Percentiles rank a stretch among this genome's conserved stretches.
phyloP scores from a whole-genome alignment of 2,329 filamentous ascomycete species.

The Aureobasidium sp. region DNA sequence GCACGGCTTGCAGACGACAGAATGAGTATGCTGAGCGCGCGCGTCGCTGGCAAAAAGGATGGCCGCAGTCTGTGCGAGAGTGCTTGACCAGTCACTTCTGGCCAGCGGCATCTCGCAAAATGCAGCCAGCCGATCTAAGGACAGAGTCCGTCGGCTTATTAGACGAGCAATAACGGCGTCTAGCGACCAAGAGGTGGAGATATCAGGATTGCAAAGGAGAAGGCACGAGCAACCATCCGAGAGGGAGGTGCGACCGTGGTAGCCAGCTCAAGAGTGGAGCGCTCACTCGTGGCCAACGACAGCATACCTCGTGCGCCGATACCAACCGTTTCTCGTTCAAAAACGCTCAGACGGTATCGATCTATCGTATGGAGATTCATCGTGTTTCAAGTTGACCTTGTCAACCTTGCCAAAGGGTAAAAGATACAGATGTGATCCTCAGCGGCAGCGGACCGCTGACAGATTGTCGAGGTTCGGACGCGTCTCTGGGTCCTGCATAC shows the following conservation, averaged over 20 bases:
- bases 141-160: background rate
- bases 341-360: slow-evolving; percentile 1
- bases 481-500: background rate
- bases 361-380: background rate
- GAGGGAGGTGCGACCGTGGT: background rate
- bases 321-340: background rate
- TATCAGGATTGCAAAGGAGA: slow-evolving; percentile 11
- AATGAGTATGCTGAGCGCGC: background rate
- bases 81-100: slow-evolving; percentile 8
- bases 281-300: slow-evolving; percentile 9
- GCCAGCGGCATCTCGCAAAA: background rate
- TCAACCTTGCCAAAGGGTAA: background rate
- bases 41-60: slow-evolving; percentile 12
- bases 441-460: slow-evolving; percentile 2
- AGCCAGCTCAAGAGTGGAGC: background rate
- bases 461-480: background rate
- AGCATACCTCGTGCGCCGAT: slow-evolving; percentile 5
- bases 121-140: slow-evolving; percentile 8
- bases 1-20: background rate
- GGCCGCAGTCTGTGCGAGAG: slow-evolving; percentile 9
- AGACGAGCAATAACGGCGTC: slow-evolving; percentile 12
- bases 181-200: slow-evolving; percentile 8
- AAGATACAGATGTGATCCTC: slow-evolving; percentile 7
- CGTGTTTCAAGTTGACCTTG: slow-evolving; percentile 5
- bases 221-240: slow-evolving; percentile 1